Evolutionary conservation across 2,329 filamentous ascomycete genomes (phyloP).

Genomic region (Cladosporium sp.): DNA sequence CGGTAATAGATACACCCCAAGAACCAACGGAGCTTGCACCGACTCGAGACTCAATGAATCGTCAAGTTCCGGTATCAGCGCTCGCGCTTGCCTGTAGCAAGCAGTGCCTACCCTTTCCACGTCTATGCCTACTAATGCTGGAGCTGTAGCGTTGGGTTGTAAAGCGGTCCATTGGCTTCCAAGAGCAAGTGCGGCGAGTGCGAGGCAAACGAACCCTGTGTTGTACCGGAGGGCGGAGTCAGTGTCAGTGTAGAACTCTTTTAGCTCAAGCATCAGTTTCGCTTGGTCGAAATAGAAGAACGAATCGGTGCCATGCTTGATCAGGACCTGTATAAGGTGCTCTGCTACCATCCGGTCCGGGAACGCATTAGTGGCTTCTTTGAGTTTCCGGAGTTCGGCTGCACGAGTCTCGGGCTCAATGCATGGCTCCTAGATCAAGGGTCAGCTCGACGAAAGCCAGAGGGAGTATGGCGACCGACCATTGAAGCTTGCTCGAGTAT

Average conservation of each 20-base stretch:
- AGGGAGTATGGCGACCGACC: background rate
- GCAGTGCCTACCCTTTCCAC: background rate
- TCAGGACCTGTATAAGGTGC: background rate
- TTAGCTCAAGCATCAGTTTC: background rate
- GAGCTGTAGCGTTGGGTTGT: background rate
- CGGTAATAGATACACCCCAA: slow-evolving; percentile 9
- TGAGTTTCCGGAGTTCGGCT: background rate
- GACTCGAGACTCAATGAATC: slow-evolving; percentile 5
- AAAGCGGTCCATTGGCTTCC: slow-evolving; percentile 9
- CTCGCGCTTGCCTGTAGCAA: background rate
- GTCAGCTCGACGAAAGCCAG: background rate
- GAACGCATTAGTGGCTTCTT: background rate
- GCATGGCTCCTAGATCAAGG: background rate
- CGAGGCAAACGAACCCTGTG: slow-evolving; percentile 6
- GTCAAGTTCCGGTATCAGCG: slow-evolving; percentile 5
- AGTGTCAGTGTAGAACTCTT: background rate
- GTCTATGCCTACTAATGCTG: background rate
- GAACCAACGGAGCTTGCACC: slow-evolving; percentile 9
- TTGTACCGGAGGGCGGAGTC: background rate
- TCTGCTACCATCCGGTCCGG: background rate
- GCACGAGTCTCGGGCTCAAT: background rate
- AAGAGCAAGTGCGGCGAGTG: background rate
- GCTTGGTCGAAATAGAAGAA: slow-evolving; percentile 13
- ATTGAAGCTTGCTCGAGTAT: background rate
- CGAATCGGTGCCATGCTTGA: background rate